Evolutionary conservation across 2,329 filamentous ascomycete genomes (phyloP).

Genomic region (Chrysoporthe cubensis): DNA sequence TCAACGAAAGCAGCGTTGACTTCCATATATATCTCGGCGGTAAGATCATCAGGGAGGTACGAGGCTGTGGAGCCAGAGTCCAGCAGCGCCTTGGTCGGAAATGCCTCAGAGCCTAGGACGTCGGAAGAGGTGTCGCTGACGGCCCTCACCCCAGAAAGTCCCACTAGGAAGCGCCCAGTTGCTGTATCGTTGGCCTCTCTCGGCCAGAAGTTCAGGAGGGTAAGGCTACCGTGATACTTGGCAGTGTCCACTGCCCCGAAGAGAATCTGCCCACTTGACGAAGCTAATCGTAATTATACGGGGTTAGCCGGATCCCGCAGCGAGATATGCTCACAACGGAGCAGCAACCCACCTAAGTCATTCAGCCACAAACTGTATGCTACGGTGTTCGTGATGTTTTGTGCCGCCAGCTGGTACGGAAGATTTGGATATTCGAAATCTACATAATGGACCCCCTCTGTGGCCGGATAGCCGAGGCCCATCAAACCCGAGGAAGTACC

Average conservation of each 20-base stretch:
- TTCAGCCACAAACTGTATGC: slow-evolving; percentile 7
- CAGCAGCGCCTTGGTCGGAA: neutral
- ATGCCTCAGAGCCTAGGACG: neutral
- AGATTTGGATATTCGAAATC: neutral
- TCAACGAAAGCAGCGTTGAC: neutral
- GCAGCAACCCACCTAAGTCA: neutral
- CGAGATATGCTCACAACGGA: neutral
- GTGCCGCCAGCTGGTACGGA: neutral
- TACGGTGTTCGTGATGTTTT: neutral
- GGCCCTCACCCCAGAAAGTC: neutral
- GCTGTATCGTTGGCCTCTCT: slow-evolving; percentile 35
- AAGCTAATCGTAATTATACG: slow-evolving; percentile 28
- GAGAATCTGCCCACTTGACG: slow-evolving; percentile 38
- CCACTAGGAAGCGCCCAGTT: neutral
- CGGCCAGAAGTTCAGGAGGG: neutral
- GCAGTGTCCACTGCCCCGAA: neutral
- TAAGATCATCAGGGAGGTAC: neutral
- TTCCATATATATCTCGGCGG: neutral
- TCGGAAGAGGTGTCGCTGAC: neutral
- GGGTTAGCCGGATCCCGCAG: neutral
- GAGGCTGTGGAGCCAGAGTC: neutral
- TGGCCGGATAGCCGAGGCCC: neutral
- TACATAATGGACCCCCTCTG: slow-evolving; percentile 35
- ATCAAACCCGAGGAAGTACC: neutral
- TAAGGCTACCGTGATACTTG: neutral